A percentile compares a stretch with the other conserved stretches of the same genome.
Conservation (phyloP, 2,329 filamentous ascomycete species). For the Juglanconis juglandina region DNA sequence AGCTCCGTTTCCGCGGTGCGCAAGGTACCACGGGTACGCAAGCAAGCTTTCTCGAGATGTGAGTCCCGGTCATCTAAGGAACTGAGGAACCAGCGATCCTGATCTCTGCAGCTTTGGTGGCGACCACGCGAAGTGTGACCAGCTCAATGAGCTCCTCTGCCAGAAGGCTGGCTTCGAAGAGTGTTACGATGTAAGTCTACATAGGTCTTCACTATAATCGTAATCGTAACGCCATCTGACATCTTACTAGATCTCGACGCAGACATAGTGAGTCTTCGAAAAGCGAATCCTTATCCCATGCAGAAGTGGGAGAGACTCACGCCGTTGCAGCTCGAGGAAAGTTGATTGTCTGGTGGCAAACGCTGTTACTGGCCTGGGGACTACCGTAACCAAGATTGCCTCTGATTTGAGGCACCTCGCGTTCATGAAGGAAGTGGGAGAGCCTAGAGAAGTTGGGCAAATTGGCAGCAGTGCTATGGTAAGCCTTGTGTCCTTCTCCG, state of each 20-base stretch:
- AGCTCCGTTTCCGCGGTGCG: constrained; percentile 72
- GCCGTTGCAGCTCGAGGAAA: constrained; percentile 47
- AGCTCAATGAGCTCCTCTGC: constrained; percentile 55
- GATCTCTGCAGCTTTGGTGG: constrained; percentile 46
- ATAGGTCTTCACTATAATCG: no score
- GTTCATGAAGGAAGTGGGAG: constrained; percentile 77
- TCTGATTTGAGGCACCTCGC: constrained; percentile 73
- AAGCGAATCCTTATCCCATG: not conserved
- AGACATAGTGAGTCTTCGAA: constrained; percentile 40
- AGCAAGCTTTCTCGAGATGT: constrained; percentile 51
- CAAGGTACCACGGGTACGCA: constrained; percentile 70
- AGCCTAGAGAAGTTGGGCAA: constrained; percentile 53
- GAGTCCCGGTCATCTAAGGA: constrained; percentile 62
- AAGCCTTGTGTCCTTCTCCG: not conserved
- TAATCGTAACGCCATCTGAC: not conserved
- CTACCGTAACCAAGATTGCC: constrained; percentile 73
- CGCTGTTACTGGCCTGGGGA: constrained; percentile 73
- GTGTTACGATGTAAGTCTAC: constrained; percentile 36
- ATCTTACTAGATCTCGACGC: constrained; percentile 64
- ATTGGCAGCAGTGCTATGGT: constrained; percentile 63
- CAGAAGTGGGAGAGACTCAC: not conserved
- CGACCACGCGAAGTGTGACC: constrained; percentile 47
- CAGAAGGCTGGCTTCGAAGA: constrained; percentile 51
- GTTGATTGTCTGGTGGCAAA: constrained; percentile 79
- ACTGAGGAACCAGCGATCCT: constrained; percentile 46